Conservation (phyloP, 352 stramenopile species). For the Albugo candida region DNA sequence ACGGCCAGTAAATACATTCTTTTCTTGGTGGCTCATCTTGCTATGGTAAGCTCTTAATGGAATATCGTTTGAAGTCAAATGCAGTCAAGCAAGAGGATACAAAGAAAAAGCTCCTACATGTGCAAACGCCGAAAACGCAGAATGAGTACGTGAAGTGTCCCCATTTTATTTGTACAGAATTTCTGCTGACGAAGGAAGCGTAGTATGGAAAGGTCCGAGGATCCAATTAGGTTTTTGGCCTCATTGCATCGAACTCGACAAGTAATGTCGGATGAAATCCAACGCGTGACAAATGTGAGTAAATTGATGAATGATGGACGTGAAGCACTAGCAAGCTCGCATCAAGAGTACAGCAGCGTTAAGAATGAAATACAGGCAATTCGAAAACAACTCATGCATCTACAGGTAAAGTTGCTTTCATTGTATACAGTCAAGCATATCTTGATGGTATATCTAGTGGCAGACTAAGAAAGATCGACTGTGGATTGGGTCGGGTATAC, state of each 20-base stretch:
- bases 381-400: conserved; percentile 29
- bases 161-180: neutral
- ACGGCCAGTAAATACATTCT: neutral
- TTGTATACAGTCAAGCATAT: neutral
- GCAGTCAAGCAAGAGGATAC: conserved; percentile 6
- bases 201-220: neutral
- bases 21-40: neutral
- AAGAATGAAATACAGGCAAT: conserved; percentile 36
- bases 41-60: conserved; percentile 18
- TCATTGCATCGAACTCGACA: conserved; percentile 40
- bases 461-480: conserved; percentile 54
- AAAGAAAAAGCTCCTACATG: conserved; percentile 8
- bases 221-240: conserved; percentile 16
- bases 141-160: neutral
- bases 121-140: neutral
- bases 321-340: conserved; percentile 30
- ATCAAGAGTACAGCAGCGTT: conserved; percentile 35
- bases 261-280: conserved; percentile 52
- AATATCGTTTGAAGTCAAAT: conserved; percentile 39
- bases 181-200: neutral
- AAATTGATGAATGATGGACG: conserved; percentile 31
- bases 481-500: conserved; percentile 51
- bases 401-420: conserved; percentile 11
- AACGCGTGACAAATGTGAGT: conserved; percentile 37
- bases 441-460: conserved; percentile 19